Percentiles rank a stretch among this genome's conserved stretches.
phyloP scores from a whole-genome alignment of 179 eudicot genomes.

The Camellia oleifera region DNA sequence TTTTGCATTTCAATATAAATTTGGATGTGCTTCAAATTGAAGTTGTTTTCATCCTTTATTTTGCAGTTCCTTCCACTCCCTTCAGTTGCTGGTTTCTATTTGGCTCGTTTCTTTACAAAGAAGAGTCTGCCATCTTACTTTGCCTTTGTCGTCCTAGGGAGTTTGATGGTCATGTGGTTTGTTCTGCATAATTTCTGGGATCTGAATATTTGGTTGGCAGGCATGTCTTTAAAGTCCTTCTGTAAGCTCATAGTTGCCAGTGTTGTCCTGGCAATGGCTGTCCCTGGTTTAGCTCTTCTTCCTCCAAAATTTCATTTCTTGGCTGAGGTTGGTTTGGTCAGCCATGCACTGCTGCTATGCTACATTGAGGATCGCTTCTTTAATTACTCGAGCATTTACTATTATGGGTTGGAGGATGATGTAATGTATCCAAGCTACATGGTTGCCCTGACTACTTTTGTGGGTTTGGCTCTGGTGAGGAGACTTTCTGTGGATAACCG shows the following conservation, averaged over 20 bases:
- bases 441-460: slow-evolving; percentile 77
- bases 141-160: slow-evolving; percentile 85
- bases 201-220: slow-evolving; percentile 96
- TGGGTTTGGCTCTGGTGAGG: slow-evolving; percentile 84
- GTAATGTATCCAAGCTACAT: slow-evolving; percentile 98
- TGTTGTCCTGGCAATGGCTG: slow-evolving; percentile 78
- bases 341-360: slow-evolving; percentile 86
- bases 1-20: neutral
- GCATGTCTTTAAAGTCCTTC: slow-evolving; percentile 90
- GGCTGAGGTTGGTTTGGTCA: slow-evolving; percentile 73
- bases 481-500: slow-evolving; percentile 69
- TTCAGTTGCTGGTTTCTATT: slow-evolving; percentile 73
- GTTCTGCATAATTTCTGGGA: slow-evolving; percentile 95
- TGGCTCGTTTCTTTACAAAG: slow-evolving; percentile 85
- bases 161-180: slow-evolving; percentile 90
- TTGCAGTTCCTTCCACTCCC: slow-evolving; percentile 97
- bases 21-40: slow-evolving; percentile 9
- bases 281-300: slow-evolving; percentile 90
- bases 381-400: slow-evolving; percentile 80
- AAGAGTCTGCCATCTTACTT: slow-evolving; percentile 87
- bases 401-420: slow-evolving; percentile 87
- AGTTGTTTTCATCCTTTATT: slow-evolving; percentile 7
- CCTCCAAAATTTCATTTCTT: slow-evolving; percentile 71
- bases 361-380: slow-evolving; percentile 84
- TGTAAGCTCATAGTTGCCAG: slow-evolving; percentile 85